phyloP scores from a whole-genome alignment of 139 green algal species.

The Pedinophyceae sp. region DNA sequence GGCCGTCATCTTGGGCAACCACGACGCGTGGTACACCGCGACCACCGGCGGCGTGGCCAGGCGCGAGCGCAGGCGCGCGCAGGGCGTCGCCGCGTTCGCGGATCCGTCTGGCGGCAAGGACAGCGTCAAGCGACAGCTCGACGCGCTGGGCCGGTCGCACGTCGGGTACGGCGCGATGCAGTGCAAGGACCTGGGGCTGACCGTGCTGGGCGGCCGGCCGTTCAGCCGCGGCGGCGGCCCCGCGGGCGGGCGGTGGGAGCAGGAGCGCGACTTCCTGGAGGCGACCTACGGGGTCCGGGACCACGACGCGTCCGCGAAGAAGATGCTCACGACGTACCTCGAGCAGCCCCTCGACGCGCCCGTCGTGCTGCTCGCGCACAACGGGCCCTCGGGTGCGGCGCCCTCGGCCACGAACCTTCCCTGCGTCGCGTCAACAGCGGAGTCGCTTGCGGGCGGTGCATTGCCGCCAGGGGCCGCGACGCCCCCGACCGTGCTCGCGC shows the following conservation, averaged over 20 bases:
- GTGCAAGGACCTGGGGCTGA: slow-evolving; percentile 18
- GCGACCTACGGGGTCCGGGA: slow-evolving; percentile 21
- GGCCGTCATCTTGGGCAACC: slow-evolving; percentile 42
- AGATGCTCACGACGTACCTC: slow-evolving; percentile 10
- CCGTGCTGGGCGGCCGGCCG: slow-evolving; percentile 33
- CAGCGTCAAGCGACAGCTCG: slow-evolving; percentile 26
- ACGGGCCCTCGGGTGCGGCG: slow-evolving; percentile 43
- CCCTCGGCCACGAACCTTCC: not conserved
- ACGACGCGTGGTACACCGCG: slow-evolving; percentile 32
- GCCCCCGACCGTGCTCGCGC: no score
- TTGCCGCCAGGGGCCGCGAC: not conserved
- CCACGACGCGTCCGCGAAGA: slow-evolving; percentile 18
- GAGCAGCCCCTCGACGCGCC: slow-evolving; percentile 7
- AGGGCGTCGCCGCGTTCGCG: not conserved
- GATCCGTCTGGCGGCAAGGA: not conserved
- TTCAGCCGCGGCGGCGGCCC: slow-evolving; percentile 18
- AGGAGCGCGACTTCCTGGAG: slow-evolving; percentile 29
- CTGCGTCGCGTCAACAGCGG: slow-evolving; percentile 25
- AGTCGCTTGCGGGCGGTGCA: slow-evolving; percentile 5
- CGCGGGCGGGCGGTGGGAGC: slow-evolving; percentile 18
- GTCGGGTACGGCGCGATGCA: slow-evolving; percentile 24
- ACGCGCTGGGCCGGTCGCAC: slow-evolving; percentile 26
- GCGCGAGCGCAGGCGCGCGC: not conserved
- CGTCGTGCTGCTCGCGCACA: slow-evolving; percentile 42
- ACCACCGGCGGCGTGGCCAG: not conserved